Conservation (phyloP, 2,329 filamentous ascomycete genomes). For the Fusarium miscanthi region DNA sequence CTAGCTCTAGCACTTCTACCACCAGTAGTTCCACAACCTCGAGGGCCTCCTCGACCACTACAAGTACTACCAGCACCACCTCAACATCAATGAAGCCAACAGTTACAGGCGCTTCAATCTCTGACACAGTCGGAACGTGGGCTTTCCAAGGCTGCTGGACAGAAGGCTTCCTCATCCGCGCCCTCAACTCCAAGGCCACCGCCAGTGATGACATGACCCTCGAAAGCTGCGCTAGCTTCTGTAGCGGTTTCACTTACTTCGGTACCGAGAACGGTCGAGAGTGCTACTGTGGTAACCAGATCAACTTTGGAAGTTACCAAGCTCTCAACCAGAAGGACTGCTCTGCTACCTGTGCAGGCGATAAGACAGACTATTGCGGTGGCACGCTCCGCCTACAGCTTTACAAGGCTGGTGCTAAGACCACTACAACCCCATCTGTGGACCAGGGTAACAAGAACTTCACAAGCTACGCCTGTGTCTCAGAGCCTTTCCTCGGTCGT, state of each 20-base stretch:
- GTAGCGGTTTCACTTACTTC: constrained; percentile 47
- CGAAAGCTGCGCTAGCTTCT: constrained; percentile 48
- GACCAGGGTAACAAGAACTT: constrained; percentile 52
- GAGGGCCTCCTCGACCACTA: background rate
- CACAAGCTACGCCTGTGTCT: constrained; percentile 52
- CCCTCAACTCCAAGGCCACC: constrained; percentile 46
- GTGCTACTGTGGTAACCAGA: constrained; percentile 53
- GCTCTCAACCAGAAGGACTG: constrained; percentile 49
- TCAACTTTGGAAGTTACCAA: constrained; percentile 45
- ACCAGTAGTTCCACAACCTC: background rate
- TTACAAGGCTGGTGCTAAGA: constrained; percentile 43
- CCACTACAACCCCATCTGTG: constrained; percentile 38
- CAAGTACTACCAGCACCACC: background rate
- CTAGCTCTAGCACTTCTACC: background rate
- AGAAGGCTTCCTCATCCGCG: constrained; percentile 48
- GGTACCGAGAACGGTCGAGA: constrained; percentile 52
- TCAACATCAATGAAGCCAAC: constrained; percentile 9
- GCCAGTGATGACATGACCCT: constrained; percentile 52
- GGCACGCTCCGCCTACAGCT: constrained; percentile 49
- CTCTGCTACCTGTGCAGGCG: constrained; percentile 48
- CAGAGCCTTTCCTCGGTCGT: constrained; percentile 49
- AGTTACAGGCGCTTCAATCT: constrained; percentile 43
- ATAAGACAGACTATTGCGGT: constrained; percentile 51
- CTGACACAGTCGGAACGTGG: constrained; percentile 45
- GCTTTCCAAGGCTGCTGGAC: constrained; percentile 53